These are phyloP conservation scores for Colletotrichum trifolii DNA, from an alignment of 2,329 filamentous ascomycete genomes.

Conservation along the genomic window DNA sequence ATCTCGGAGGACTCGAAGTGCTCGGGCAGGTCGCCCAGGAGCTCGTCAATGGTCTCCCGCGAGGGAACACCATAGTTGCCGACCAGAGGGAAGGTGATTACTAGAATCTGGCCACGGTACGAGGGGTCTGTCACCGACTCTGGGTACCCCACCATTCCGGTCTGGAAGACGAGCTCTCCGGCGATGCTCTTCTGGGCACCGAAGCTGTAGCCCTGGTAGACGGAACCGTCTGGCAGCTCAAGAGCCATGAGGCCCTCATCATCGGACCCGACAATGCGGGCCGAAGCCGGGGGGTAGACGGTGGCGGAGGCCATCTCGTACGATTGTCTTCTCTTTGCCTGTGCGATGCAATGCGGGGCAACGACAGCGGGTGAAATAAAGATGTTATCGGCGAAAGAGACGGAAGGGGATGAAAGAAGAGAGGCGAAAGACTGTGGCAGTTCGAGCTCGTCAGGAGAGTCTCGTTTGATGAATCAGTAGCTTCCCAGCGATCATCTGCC, in stretches of 20 bases:
- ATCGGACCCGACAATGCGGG: conserved; percentile 63
- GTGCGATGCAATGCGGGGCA: conserved; percentile 26
- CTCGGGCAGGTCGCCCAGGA: conserved; percentile 86
- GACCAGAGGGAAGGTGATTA: conserved; percentile 94
- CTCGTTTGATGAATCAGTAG: conserved; percentile 34
- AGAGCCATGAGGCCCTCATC: conserved; percentile 80
- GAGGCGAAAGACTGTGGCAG: conserved; percentile 26
- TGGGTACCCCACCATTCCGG: conserved; percentile 98
- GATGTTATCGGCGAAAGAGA: conserved; percentile 12
- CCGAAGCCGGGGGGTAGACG: conserved; percentile 67
- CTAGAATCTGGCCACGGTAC: conserved; percentile 92
- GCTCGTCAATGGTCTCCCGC: conserved; percentile 83
- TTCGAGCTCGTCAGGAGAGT: conserved; percentile 35
- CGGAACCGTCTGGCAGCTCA: conserved; percentile 90
- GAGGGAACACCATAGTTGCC: conserved; percentile 98
- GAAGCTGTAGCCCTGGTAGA: conserved; percentile 96
- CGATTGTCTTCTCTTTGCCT: neutral
- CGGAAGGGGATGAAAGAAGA: conserved; percentile 22
- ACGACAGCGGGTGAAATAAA: conserved; percentile 19
- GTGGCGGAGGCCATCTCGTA: conserved; percentile 46
- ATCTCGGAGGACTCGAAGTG: conserved; percentile 95
- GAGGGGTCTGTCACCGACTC: conserved; percentile 92
- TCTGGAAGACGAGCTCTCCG: conserved; percentile 99
- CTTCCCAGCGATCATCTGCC: conserved; percentile 40
- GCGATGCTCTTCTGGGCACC: conserved; percentile 94